Percentiles rank a stretch among this genome's conserved stretches.
These are phyloP conservation scores for Wolfiporia cocos DNA, from an alignment of 1,284 basidiomycete species.

Conservation along the genomic window DNA sequence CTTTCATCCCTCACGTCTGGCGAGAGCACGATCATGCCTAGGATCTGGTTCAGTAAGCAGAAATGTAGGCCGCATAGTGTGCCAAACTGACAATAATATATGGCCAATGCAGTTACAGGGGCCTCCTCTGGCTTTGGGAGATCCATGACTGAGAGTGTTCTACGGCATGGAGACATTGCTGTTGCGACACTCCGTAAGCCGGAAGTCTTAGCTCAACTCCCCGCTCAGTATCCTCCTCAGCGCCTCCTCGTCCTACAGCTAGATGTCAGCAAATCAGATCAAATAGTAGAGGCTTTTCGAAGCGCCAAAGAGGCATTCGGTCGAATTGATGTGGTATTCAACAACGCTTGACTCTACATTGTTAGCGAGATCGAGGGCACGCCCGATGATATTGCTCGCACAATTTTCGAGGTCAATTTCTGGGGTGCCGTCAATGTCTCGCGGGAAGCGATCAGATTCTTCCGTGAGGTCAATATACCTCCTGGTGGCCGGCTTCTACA, in stretches of 20 bases:
- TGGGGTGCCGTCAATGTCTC: slow-evolving; percentile 30
- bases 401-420: slow-evolving; percentile 31
- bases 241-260: slow-evolving; percentile 31
- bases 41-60: slow-evolving; percentile 13
- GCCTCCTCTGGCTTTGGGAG: slow-evolving; percentile 28
- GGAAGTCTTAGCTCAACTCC: slow-evolving; percentile 19
- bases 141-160: slow-evolving; percentile 18
- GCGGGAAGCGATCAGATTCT: slow-evolving; percentile 28
- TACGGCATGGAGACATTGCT: slow-evolving; percentile 24
- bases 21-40: too few species aligned
- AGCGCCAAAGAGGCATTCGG: slow-evolving; percentile 29
- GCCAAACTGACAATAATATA: too few species aligned
- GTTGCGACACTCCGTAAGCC: slow-evolving; percentile 27
- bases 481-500: slow-evolving; percentile 29
- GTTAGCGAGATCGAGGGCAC: slow-evolving; percentile 31
- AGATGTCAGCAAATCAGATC: slow-evolving; percentile 30
- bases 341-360: slow-evolving; percentile 31
- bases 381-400: slow-evolving; percentile 23
- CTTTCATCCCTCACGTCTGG: too few species aligned
- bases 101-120: slow-evolving; percentile 30
- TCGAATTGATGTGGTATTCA: slow-evolving; percentile 38
- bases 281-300: slow-evolving; percentile 29
- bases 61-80: too few species aligned
- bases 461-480: slow-evolving; percentile 33
- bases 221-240: slow-evolving; percentile 9